Base-by-base conservation (phyloP, 2,329 filamentous ascomycete genomes). In the Talaromyces sp. region DNA sequence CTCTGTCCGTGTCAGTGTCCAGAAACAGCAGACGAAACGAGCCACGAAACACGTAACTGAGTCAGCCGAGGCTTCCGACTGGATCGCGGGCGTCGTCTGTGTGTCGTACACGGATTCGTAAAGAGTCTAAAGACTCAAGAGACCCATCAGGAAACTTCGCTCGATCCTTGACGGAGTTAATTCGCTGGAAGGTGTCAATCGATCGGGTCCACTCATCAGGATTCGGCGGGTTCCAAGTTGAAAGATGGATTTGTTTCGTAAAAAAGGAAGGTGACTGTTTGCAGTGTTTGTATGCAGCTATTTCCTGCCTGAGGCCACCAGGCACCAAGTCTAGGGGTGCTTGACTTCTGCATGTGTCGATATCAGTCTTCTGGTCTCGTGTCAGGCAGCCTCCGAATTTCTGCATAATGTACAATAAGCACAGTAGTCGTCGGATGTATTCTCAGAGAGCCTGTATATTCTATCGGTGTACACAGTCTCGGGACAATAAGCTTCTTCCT, bases 71-170 rank as follows among this genome's bases (percentile, higher is more conserved):
- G 31, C n/a, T 35, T 54, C 48, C 28, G 48, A 31, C 31, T 48
- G 44, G 48, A 18, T 52, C 48, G 18, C 25, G 25, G 48, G 16
- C 28, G 48, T 52, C 16, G 25, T 21, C 16, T 33, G 25, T 52
- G 46, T 33, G 25, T 31, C 48, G 48, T 33, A 52, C 48, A 35
- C 21, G 50, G n/a, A 54, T 54, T 54, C 50, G 50, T n/a, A n/a
- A n/a, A n/a, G n/a, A n/a, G n/a, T 54, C 35, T 35, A 12, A 31
- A 33, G 50, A 35, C 31, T 54, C 35, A 54, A 12, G 50, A 33
- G 50, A 35, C 31, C 28, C 50, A 35, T 35, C 31, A 54, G 44
- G 44, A 54, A 14, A 35, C 31, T 35, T 31, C 31, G 50, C 25
- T 31, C 7, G 23, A 9, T 31, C 23, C 46, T 50, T 5, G 2